Conservation (phyloP, 768 basidiomycete genomes). For the Daedaleopsis sinensis region DNA sequence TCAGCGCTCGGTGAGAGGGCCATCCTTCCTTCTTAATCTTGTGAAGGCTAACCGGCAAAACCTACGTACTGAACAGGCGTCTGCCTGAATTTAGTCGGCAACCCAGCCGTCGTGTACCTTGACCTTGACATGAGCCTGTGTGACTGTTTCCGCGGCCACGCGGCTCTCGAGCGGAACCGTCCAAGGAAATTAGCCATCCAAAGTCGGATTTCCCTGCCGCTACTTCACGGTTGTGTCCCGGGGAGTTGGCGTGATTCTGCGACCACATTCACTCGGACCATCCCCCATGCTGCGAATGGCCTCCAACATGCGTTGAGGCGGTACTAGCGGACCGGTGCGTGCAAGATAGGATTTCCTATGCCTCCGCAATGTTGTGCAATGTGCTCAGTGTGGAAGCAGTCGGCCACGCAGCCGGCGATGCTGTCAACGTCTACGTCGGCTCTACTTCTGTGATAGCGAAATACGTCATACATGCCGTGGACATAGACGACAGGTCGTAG, state of each 20-base stretch:
- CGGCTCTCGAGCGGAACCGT: not conserved
- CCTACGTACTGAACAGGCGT: not conserved
- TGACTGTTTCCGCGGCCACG: not conserved
- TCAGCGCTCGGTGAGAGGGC: not conserved
- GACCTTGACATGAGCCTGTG: not conserved
- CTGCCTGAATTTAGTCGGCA: too few species aligned
- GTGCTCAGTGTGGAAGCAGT: not conserved
- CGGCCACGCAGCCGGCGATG: not conserved
- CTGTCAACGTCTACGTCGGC: not conserved
- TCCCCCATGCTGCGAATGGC: too few species aligned
- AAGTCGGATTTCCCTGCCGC: not conserved
- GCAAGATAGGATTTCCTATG: not conserved
- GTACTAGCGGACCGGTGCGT: too few species aligned
- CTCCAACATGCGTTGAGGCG: too few species aligned
- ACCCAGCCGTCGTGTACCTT: not conserved
- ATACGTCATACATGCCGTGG: not conserved
- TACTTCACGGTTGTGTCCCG: not conserved
- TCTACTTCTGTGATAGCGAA: not conserved
- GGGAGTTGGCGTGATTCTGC: not conserved
- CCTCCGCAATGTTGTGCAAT: not conserved
- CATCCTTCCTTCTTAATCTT: not conserved
- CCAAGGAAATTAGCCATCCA: not conserved
- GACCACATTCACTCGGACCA: too few species aligned
- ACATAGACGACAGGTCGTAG: not conserved
- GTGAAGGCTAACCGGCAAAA: not conserved